A percentile compares a stretch with the other conserved stretches of the same genome.
phyloP scores from a whole-genome alignment of 2,329 filamentous ascomycete genomes.

The Fusarium sp. region DNA sequence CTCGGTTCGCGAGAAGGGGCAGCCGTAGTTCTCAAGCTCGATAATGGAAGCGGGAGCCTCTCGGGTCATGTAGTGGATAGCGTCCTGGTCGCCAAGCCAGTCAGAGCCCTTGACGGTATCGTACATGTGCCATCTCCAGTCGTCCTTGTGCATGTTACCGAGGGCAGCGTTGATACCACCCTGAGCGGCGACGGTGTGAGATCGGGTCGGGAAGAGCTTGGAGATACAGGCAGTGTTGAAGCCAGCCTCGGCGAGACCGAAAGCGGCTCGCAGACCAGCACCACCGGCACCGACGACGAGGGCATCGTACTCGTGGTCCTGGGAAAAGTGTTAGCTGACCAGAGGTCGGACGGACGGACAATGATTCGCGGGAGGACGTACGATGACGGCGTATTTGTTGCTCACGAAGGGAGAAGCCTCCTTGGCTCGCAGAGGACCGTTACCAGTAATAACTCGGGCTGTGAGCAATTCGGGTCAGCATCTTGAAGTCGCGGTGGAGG shows the following conservation, averaged over 20 bases:
- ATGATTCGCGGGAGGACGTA: constrained; percentile 58
- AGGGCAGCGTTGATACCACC: constrained; percentile 90
- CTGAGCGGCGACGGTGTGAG: constrained; percentile 83
- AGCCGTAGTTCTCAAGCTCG: constrained; percentile 97
- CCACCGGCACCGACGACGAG: constrained; percentile 90
- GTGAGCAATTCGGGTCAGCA: constrained; percentile 30
- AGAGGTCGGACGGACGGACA: not conserved
- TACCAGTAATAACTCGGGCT: constrained; percentile 84
- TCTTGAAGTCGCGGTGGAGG: constrained; percentile 11
- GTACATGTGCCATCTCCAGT: constrained; percentile 99
- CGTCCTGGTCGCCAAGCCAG: constrained; percentile 97
- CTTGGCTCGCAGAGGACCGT: constrained; percentile 87
- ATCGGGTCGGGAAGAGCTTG: constrained; percentile 87
- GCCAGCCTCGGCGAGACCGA: constrained; percentile 86
- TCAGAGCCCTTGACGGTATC: constrained; percentile 98
- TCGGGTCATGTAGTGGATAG: constrained; percentile 98
- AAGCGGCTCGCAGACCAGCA: constrained; percentile 82
- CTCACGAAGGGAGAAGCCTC: constrained; percentile 89
- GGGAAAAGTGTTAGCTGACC: constrained; percentile 49
- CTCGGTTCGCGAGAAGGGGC: constrained; percentile 95
- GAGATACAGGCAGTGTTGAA: constrained; percentile 91
- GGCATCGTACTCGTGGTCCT: constrained; percentile 99
- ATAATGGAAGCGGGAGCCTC: constrained; percentile 92
- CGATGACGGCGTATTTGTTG: constrained; percentile 93
- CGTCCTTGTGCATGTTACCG: constrained; percentile 97